phyloP scores from a whole-genome alignment of 2,329 filamentous ascomycete species.

The Calycina marina region DNA sequence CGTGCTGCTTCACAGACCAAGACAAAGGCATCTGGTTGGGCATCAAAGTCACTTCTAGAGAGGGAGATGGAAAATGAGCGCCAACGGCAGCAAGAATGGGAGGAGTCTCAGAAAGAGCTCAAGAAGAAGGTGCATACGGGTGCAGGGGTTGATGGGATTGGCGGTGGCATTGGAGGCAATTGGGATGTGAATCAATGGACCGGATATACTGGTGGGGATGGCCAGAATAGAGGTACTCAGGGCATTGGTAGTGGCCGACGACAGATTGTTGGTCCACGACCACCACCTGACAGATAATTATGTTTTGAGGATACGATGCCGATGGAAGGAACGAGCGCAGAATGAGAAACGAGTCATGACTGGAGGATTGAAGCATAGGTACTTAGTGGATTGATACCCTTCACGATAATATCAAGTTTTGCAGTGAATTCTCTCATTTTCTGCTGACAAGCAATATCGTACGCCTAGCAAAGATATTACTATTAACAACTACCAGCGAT shows the following conservation, averaged over 20 bases:
- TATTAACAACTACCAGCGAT: too few species aligned
- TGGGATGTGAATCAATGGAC: conserved; percentile 48
- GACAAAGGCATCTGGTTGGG: conserved; percentile 38
- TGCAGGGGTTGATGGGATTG: conserved; percentile 43
- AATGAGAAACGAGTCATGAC: not conserved
- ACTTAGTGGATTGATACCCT: too few species aligned
- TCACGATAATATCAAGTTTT: too few species aligned
- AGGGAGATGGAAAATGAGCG: conserved; percentile 46
- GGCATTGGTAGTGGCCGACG: conserved; percentile 57
- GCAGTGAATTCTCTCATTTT: too few species aligned
- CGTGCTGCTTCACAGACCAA: conserved; percentile 32
- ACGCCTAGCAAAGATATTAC: too few species aligned
- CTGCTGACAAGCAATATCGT: too few species aligned
- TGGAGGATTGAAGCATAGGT: too few species aligned
- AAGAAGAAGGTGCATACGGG: conserved; percentile 32
- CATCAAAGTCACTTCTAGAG: conserved; percentile 39
- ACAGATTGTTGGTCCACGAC: conserved; percentile 67
- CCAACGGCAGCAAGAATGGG: conserved; percentile 49
- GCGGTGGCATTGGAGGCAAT: conserved; percentile 49
- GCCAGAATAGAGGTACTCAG: conserved; percentile 50
- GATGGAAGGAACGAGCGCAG: not conserved
- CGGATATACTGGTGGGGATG: conserved; percentile 62
- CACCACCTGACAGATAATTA: conserved; percentile 27
- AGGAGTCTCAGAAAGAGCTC: conserved; percentile 52
- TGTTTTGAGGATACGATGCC: not conserved